These are phyloP conservation scores for Thermothelomyces thermophilus DNA, from an alignment of 2,329 filamentous ascomycete species.

Conservation along the genomic window DNA sequence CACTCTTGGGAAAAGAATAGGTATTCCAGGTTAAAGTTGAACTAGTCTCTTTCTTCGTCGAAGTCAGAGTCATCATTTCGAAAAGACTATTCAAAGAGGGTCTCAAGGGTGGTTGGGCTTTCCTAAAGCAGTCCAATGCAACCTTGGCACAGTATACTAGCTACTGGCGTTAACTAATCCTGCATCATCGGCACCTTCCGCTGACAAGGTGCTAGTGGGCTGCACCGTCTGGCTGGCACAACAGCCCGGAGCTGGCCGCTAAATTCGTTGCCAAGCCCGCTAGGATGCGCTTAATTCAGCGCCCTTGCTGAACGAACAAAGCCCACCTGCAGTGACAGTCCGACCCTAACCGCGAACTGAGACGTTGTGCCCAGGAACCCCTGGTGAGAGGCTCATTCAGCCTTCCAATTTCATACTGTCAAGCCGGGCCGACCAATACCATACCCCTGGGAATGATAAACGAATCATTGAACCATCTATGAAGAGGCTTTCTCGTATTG, in stretches of 20 bases:
- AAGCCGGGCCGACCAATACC: conserved; percentile 9
- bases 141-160: no score
- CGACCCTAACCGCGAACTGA: conserved; percentile 22
- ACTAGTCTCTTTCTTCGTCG: no score
- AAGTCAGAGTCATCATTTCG: no score
- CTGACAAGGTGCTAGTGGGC: not conserved
- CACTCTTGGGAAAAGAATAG: no score
- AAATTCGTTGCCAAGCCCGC: conserved; percentile 14
- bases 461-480: not conserved
- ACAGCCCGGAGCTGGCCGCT: conserved; percentile 11
- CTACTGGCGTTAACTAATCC: no score
- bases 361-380: conserved; percentile 7
- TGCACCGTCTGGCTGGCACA: not conserved
- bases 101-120: conserved; percentile 6
- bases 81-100: no score
- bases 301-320: not conserved
- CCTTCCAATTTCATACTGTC: not conserved
- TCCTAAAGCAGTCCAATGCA: not conserved
- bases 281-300: conserved; percentile 15
- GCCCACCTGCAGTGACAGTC: conserved; percentile 19
- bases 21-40: no score
- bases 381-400: not conserved
- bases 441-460: not conserved
- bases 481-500: not conserved
- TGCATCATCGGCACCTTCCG: conserved; percentile 8